phyloP scores from a whole-genome alignment of 2,329 filamentous ascomycete genomes.

The Diaporthe amygdali region DNA sequence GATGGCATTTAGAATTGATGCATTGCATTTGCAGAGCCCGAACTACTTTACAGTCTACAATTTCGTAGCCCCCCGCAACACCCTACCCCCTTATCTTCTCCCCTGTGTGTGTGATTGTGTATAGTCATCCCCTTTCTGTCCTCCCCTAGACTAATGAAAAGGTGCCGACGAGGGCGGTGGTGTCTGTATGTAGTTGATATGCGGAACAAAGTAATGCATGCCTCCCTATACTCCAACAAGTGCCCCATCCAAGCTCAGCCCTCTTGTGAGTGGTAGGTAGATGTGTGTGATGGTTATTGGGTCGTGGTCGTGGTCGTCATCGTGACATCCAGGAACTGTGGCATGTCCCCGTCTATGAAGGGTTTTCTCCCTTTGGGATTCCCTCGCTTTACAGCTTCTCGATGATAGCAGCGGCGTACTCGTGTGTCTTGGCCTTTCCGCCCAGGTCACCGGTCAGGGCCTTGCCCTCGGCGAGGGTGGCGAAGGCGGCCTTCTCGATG shows the following conservation, averaged over 20 bases:
- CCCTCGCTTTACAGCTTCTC: slow-evolving; percentile 57
- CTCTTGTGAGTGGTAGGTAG: background rate
- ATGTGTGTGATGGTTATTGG: background rate
- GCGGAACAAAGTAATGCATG: slow-evolving; percentile 1
- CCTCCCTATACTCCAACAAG: slow-evolving; percentile 12
- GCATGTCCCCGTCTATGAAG: background rate
- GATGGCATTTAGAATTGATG: slow-evolving; percentile 7
- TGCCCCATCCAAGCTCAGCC: slow-evolving; percentile 5
- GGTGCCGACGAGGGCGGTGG: slow-evolving; percentile 7
- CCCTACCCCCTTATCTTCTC: background rate
- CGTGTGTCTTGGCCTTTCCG: slow-evolving; percentile 92
- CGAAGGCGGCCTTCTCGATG: slow-evolving; percentile 96
- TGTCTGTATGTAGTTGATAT: slow-evolving; percentile 15
- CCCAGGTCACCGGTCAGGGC: slow-evolving; percentile 93
- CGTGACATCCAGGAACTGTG: background rate
- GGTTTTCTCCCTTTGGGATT: background rate
- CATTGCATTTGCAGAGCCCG: slow-evolving; percentile 16
- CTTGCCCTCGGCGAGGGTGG: slow-evolving; percentile 95
- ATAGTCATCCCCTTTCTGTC: background rate
- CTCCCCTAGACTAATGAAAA: background rate
- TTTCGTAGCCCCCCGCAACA: background rate
- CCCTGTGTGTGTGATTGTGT: background rate
- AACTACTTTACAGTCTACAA: slow-evolving; percentile 15
- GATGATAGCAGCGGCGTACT: slow-evolving; percentile 95
- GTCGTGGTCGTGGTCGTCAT: background rate